Percentiles rank a stretch among this genome's conserved stretches.
Evolutionary conservation across 306 rosid genomes (phyloP).

Genomic region (Amphicarpaea edgeworthii): DNA sequence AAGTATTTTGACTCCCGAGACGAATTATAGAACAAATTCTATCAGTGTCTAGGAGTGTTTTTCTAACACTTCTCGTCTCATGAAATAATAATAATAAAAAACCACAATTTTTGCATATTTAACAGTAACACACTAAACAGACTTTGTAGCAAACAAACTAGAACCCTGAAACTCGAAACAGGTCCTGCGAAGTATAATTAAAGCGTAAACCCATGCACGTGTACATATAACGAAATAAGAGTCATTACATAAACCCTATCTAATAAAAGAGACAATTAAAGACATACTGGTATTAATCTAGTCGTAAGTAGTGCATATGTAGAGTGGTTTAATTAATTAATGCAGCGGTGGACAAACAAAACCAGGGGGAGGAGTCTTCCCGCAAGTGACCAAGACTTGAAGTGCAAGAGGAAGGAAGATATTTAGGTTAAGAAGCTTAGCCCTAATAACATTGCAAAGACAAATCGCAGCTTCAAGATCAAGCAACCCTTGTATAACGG

Average conservation of each 20-base stretch:
- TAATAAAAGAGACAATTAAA: neutral
- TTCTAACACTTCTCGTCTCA: no score
- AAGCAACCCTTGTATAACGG: constrained; percentile 77
- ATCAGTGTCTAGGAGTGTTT: no score
- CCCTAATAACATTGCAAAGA: constrained; percentile 78
- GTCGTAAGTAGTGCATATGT: neutral
- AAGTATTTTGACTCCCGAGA: no score
- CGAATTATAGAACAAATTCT: no score
- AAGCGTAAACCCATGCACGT: neutral
- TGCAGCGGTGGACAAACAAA: constrained; percentile 86
- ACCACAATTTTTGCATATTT: no score
- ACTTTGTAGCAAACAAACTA: neutral
- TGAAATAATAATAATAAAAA: no score
- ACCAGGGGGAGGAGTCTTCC: constrained; percentile 87
- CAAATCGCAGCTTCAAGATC: constrained; percentile 94
- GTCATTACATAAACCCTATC: neutral
- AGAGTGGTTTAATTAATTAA: neutral
- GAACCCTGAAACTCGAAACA: neutral
- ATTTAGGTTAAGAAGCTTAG: constrained; percentile 79
- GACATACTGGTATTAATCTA: neutral
- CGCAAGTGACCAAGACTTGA: constrained; percentile 77
- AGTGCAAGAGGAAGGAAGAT: constrained; percentile 85
- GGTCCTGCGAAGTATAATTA: neutral
- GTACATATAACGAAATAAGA: neutral
- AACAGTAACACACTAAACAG: neutral